A percentile compares a stretch with the other conserved stretches of the same genome.
phyloP scores from a whole-genome alignment of 2,329 filamentous ascomycete genomes.

The Cadophora malorum region DNA sequence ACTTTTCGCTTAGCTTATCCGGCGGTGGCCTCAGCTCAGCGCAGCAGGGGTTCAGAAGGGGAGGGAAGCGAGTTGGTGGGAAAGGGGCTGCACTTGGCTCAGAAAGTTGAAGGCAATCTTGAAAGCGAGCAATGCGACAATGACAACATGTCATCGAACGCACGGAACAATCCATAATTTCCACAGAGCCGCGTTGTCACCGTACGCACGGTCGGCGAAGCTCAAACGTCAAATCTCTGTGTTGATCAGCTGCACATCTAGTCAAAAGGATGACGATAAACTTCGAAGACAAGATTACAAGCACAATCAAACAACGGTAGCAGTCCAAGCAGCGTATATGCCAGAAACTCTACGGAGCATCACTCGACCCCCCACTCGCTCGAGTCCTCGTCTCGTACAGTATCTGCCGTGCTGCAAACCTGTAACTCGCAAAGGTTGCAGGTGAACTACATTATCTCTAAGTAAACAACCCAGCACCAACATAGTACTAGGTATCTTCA shows the following conservation, averaged over 20 bases:
- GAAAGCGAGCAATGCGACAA: conserved; percentile 1
- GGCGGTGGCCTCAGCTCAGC: conserved; percentile 2
- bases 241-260: not conserved
- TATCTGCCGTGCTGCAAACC: not conserved
- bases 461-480: not conserved
- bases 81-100: not conserved
- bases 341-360: not conserved
- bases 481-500: not conserved
- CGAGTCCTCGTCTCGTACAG: not conserved
- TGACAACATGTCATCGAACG: not conserved
- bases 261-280: not conserved
- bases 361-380: not conserved
- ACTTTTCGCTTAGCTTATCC: conserved; percentile 15
- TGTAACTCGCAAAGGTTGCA: not conserved
- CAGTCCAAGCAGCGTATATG: not conserved
- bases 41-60: not conserved
- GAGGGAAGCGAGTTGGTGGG: not conserved
- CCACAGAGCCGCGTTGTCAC: not conserved
- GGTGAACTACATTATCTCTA: not conserved
- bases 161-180: not conserved
- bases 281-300: not conserved
- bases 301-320: not conserved
- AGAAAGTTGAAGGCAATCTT: not conserved
- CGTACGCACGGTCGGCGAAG: not conserved
- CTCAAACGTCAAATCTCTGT: not conserved